Percentiles rank a stretch among this genome's conserved stretches.
Conservation (phyloP, 2,329 filamentous ascomycete genomes). For the Alternaria viburni region DNA sequence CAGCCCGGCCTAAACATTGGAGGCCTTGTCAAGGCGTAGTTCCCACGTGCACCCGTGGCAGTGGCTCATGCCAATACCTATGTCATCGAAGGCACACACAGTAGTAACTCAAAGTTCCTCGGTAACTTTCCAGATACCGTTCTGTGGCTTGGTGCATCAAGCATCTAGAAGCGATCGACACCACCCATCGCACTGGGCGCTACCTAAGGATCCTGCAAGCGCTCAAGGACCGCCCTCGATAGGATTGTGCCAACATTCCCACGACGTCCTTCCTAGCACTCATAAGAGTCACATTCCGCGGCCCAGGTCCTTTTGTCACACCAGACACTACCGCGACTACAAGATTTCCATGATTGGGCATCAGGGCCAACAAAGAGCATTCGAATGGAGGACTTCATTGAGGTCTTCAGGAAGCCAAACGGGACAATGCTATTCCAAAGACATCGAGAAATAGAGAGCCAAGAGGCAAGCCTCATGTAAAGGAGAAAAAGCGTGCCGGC, state of each 20-base stretch:
- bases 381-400: background rate
- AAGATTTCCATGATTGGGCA: background rate
- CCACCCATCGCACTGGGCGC: background rate
- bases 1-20: background rate
- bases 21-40: background rate
- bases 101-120: background rate
- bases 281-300: background rate
- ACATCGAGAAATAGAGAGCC: background rate
- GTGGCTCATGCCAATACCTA: background rate
- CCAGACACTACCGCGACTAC: background rate
- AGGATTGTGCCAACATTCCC: background rate
- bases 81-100: background rate
- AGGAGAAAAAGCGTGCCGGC: background rate
- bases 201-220: background rate
- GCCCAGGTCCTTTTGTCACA: background rate
- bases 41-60: background rate
- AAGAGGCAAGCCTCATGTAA: background rate
- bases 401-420: background rate
- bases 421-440: background rate
- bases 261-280: background rate
- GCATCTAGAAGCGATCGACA: background rate
- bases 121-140: slow-evolving; percentile 4
- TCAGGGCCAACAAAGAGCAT: background rate
- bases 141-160: background rate
- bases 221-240: background rate